Percentiles rank a stretch among this genome's conserved stretches.
phyloP scores from a whole-genome alignment of 1,284 basidiomycete species.

The Earliella scabrosa region DNA sequence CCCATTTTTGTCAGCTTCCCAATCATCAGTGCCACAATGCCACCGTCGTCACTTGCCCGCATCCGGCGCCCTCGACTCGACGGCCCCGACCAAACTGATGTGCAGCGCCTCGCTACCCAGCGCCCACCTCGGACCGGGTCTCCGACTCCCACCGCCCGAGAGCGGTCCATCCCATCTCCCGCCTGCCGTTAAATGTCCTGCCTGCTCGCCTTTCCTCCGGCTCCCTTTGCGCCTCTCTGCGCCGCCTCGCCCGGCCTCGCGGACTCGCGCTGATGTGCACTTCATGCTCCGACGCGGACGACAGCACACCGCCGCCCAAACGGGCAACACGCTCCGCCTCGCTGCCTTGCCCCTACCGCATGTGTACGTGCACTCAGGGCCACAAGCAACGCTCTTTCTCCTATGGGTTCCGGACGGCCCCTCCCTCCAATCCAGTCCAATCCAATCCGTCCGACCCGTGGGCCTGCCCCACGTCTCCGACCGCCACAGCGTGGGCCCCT shows the following conservation, averaged over 20 bases:
- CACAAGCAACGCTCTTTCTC: not conserved
- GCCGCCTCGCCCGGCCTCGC: not conserved
- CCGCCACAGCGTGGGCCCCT: not conserved
- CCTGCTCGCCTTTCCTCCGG: not conserved
- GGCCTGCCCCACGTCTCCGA: not conserved
- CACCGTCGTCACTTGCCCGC: conserved; percentile 16
- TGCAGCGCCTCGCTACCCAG: not conserved
- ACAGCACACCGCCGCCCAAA: not conserved
- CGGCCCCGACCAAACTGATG: conserved; percentile 4
- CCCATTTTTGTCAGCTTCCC: conserved; percentile 10
- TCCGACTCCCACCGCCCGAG: not conserved
- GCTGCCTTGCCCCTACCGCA: not conserved
- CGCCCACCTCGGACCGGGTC: not conserved
- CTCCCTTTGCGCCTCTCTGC: not conserved
- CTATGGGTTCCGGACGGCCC: not conserved
- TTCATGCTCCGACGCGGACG: not conserved
- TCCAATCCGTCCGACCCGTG: no score
- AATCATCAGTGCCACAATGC: conserved; percentile 20
- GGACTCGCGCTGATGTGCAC: not conserved
- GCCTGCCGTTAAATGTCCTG: not conserved
- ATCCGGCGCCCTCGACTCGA: not conserved
- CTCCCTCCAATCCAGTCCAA: not conserved
- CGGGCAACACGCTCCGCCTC: not conserved
- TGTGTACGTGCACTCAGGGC: not conserved
- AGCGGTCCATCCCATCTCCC: not conserved